phyloP scores from a whole-genome alignment of 2,329 filamentous ascomycete species.

The Orbilia oligospora region DNA sequence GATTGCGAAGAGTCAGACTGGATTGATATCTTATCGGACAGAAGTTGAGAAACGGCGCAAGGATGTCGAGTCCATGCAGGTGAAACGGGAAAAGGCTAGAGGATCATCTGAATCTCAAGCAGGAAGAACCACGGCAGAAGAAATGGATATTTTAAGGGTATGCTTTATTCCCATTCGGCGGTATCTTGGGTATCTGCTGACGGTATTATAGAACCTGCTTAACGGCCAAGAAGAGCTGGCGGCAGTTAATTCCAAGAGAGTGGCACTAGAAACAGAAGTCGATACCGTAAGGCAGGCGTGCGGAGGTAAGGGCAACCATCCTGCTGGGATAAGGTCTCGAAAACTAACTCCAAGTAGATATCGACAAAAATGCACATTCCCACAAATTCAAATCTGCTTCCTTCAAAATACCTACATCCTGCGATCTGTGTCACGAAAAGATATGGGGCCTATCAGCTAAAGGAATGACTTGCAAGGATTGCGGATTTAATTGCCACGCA shows the following conservation, averaged over 20 bases:
- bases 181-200: background rate
- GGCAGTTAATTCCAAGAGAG: constrained; percentile 82
- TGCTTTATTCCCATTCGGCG: background rate
- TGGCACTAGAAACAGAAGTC: constrained; percentile 93
- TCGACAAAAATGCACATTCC: constrained; percentile 91
- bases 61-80: constrained; percentile 86
- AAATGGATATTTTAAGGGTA: constrained; percentile 63
- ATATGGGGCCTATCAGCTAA: constrained; percentile 98
- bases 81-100: constrained; percentile 87
- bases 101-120: constrained; percentile 71
- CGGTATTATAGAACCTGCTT: constrained; percentile 61
- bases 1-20: constrained; percentile 87
- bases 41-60: constrained; percentile 82
- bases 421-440: constrained; percentile 93
- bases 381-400: constrained; percentile 99
- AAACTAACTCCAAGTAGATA: constrained; percentile 71
- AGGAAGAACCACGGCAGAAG: constrained; percentile 73
- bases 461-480: constrained; percentile 95
- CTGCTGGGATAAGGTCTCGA: background rate
- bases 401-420: constrained; percentile 99
- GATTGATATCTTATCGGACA: constrained; percentile 82
- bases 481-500: constrained; percentile 97
- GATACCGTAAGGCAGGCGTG: constrained; percentile 91
- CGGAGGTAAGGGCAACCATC: constrained; percentile 69
- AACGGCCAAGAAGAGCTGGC: constrained; percentile 78